phyloP scores from a whole-genome alignment of 164 flowering plant species.

The Houttuynia cordata region DNA sequence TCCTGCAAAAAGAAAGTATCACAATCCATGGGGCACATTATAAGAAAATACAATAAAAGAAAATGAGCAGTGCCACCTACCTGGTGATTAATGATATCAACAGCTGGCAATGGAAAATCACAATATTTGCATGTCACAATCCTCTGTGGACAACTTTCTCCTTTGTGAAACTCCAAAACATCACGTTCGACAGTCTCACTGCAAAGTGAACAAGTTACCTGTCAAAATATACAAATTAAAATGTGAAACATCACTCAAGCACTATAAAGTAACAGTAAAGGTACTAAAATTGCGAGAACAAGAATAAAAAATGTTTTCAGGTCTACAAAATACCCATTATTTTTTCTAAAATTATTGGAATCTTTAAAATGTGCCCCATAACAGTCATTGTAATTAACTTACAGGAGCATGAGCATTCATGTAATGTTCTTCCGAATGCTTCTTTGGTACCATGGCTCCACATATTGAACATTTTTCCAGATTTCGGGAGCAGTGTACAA shows the following conservation, averaged over 20 bases:
- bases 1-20: conserved; percentile 38
- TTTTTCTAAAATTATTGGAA: background rate
- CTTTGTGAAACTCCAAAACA: conserved; percentile 59
- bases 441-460: conserved; percentile 75
- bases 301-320: too few species aligned
- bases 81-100: conserved; percentile 89
- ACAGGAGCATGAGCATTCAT: conserved; percentile 82
- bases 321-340: too few species aligned
- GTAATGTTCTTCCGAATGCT: conserved; percentile 73
- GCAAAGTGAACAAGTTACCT: conserved; percentile 84
- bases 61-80: conserved; percentile 17
- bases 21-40: background rate
- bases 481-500: conserved; percentile 77
- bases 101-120: conserved; percentile 89
- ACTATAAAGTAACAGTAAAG: background rate
- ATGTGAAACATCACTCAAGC: background rate
- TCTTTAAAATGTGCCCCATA: background rate
- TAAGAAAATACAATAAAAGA: too few species aligned
- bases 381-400: conserved; percentile 8
- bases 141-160: conserved; percentile 84
- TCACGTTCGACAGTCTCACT: conserved; percentile 79
- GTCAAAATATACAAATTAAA: conserved; percentile 6
- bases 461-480: conserved; percentile 81
- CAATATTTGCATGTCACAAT: conserved; percentile 89
- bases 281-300: too few species aligned